These are phyloP conservation scores for Metarhizium brunneum DNA, from an alignment of 2,329 filamentous ascomycete genomes.

Conservation along the genomic window DNA sequence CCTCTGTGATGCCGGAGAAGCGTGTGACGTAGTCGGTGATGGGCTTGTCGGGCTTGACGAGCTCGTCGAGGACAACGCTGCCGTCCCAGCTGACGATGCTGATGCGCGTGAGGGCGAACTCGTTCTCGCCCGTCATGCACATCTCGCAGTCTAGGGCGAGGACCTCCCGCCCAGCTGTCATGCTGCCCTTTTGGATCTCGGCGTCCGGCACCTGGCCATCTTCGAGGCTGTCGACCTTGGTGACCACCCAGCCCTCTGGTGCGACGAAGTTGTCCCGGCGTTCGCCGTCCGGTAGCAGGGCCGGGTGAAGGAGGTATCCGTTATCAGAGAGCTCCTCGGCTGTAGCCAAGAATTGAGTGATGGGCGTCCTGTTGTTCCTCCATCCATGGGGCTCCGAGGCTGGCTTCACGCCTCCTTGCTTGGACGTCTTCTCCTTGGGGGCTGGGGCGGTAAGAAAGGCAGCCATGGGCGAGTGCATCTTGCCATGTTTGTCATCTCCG, in stretches of 20 bases:
- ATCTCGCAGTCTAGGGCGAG: slow-evolving; percentile 93
- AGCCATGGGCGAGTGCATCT: slow-evolving; percentile 78
- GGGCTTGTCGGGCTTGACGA: slow-evolving; percentile 83
- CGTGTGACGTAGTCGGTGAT: slow-evolving; percentile 88
- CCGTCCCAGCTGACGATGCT: slow-evolving; percentile 84
- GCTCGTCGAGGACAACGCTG: slow-evolving; percentile 71
- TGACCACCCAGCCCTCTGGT: slow-evolving; percentile 76
- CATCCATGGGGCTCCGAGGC: slow-evolving; percentile 56
- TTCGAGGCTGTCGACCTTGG: slow-evolving; percentile 53
- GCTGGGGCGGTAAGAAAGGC: slow-evolving; percentile 71
- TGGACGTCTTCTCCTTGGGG: slow-evolving; percentile 54
- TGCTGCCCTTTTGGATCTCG: slow-evolving; percentile 69
- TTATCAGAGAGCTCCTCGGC: slow-evolving; percentile 70
- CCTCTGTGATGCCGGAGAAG: slow-evolving; percentile 85
- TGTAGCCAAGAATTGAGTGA: slow-evolving; percentile 69
- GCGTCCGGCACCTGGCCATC: slow-evolving; percentile 59
- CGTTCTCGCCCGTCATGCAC: slow-evolving; percentile 75
- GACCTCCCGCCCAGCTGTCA: slow-evolving; percentile 72
- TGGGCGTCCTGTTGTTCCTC: slow-evolving; percentile 68
- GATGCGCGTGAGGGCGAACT: slow-evolving; percentile 79
- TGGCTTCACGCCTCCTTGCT: slow-evolving; percentile 48
- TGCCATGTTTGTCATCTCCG: slow-evolving; percentile 71
- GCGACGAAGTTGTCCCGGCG: slow-evolving; percentile 41
- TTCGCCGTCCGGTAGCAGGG: slow-evolving; percentile 53
- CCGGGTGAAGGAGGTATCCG: slow-evolving; percentile 77